Percentiles rank a stretch among this genome's conserved stretches.
These are phyloP conservation scores for Aspergillus arachidicola DNA, from an alignment of 2,329 filamentous ascomycete genomes.

Conservation along the genomic window DNA sequence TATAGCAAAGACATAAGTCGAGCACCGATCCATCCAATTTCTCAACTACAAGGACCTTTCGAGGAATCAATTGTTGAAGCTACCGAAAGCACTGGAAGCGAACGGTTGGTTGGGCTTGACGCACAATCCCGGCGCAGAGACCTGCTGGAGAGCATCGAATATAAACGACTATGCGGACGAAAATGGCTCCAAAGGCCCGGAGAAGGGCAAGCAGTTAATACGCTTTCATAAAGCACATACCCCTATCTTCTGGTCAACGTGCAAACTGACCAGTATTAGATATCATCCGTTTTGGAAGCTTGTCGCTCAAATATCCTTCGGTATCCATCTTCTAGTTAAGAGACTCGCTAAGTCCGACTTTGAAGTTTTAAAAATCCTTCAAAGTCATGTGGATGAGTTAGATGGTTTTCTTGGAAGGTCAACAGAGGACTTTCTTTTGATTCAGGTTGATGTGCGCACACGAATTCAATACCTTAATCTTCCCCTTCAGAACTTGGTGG, in stretches of 20 bases:
- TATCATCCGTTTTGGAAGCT: constrained; percentile 90
- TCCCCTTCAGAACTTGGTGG: constrained; percentile 77
- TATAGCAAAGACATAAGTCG: constrained; percentile 13
- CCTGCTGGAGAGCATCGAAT: constrained; percentile 68
- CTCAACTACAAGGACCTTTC: constrained; percentile 48
- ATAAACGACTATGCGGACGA: constrained; percentile 71
- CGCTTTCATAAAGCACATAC: not conserved
- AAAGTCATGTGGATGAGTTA: constrained; percentile 90
- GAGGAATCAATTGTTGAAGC: constrained; percentile 50
- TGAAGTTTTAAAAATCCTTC: constrained; percentile 85
- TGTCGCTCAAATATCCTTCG: constrained; percentile 89
- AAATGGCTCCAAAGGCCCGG: constrained; percentile 75
- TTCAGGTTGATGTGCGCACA: constrained; percentile 75
- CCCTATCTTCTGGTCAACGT: not conserved
- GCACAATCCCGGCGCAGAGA: constrained; percentile 59
- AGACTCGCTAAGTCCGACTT: constrained; percentile 84
- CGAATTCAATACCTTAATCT: constrained; percentile 79
- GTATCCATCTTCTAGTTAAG: constrained; percentile 83
- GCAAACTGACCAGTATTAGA: constrained; percentile 38
- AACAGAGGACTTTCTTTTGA: constrained; percentile 79
- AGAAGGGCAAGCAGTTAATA: constrained; percentile 49
- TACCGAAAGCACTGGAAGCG: constrained; percentile 21
- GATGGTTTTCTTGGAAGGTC: constrained; percentile 87
- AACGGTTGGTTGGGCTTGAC: constrained; percentile 40
- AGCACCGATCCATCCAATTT: constrained; percentile 43